Percentiles rank a stretch among this genome's conserved stretches.
Conservation (phyloP, 352 stramenopile species). For the Chrysophaeum taylorii region DNA sequence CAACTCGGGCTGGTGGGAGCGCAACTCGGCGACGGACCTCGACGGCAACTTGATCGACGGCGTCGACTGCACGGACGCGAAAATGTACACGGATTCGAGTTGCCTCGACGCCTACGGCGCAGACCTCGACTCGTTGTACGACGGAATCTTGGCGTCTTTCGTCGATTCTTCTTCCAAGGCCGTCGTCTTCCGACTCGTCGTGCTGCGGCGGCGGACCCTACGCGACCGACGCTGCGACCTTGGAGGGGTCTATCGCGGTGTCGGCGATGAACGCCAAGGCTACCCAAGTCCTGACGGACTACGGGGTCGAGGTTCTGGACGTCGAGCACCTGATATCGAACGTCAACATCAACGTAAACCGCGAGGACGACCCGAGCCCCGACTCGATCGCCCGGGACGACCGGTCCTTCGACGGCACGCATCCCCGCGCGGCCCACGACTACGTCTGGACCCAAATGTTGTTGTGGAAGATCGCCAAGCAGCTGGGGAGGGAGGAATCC, state of each 20-base stretch:
- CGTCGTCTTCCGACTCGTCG: not conserved
- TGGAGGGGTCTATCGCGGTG: not conserved
- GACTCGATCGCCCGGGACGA: too few relatives aligned
- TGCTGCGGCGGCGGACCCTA: not conserved
- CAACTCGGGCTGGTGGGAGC: not conserved
- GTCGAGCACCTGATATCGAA: too few relatives aligned
- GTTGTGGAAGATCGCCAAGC: not conserved
- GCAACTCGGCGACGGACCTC: too few relatives aligned
- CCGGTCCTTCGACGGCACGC: slow-evolving; percentile 4
- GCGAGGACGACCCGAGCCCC: too few relatives aligned
- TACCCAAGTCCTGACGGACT: not conserved
- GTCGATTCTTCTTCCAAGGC: not conserved
- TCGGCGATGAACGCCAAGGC: not conserved
- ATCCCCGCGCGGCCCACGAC: not conserved
- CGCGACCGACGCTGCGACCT: too few relatives aligned
- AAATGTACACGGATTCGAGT: not conserved
- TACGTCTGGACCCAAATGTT: slow-evolving; percentile 1
- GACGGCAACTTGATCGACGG: not conserved
- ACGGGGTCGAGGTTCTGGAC: not conserved
- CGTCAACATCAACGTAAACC: not conserved
- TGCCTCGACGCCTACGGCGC: not conserved
- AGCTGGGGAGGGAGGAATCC: not conserved
- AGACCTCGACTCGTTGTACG: not conserved
- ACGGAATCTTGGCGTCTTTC: not conserved
- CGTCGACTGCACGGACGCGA: not conserved